Percentiles rank a stretch among this genome's conserved stretches.
phyloP scores from a whole-genome alignment of 148 eudicot genomes.

The Polygonum aviculare region DNA sequence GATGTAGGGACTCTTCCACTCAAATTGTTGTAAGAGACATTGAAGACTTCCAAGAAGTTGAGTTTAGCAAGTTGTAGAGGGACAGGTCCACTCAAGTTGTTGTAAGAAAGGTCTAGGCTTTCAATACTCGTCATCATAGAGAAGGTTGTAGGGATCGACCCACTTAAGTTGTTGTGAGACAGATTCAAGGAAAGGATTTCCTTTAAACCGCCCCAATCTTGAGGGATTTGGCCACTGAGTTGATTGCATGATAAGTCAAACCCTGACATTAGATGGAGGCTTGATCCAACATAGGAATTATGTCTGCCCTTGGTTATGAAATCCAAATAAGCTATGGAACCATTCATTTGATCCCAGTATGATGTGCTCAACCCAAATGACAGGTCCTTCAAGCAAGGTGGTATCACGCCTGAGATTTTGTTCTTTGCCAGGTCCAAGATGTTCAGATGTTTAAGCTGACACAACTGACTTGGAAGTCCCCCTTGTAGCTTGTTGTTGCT shows the following conservation, averaged over 20 bases:
- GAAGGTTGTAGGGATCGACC: background rate
- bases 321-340: too few relatives aligned
- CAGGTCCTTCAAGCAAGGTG: constrained; percentile 10
- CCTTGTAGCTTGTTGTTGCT: too few relatives aligned
- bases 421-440: constrained; percentile 19
- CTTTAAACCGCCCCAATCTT: background rate
- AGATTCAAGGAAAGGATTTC: background rate
- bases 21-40: too few relatives aligned
- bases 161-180: background rate
- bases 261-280: background rate
- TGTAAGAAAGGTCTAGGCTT: background rate
- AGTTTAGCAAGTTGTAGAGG: too few relatives aligned
- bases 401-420: constrained; percentile 9
- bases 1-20: too few relatives aligned
- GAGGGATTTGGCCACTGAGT: background rate
- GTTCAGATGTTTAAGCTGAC: background rate
- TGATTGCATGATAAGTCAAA: background rate
- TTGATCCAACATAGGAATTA: background rate
- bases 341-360: too few relatives aligned
- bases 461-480: background rate
- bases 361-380: background rate
- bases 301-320: background rate
- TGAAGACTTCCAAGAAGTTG: too few relatives aligned
- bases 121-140: background rate
- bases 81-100: too few relatives aligned